Evolutionary conservation across 805 yeast genomes (phyloP).

Genomic region (Candida sanyiensis): DNA sequence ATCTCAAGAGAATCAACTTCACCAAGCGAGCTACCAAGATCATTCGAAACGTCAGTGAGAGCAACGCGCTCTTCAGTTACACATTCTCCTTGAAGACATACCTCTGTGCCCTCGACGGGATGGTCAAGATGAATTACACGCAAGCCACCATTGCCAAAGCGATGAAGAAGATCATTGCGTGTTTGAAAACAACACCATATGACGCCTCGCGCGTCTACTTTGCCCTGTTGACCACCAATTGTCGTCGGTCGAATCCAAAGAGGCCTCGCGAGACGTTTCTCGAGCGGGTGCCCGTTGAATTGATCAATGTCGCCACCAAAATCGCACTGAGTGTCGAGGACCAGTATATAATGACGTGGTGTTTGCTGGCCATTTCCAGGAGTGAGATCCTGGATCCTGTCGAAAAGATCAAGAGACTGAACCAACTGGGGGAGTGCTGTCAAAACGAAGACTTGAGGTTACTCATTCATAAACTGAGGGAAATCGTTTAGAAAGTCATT

Average conservation of each 20-base stretch:
- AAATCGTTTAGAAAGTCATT: neutral
- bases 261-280: slow-evolving; percentile 1
- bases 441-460: neutral
- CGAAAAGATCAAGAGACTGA: slow-evolving; percentile 5
- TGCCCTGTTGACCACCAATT: slow-evolving; percentile 3
- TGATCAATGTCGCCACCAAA: slow-evolving; percentile 9
- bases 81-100: slow-evolving; percentile 8
- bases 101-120: slow-evolving; percentile 7
- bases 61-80: neutral
- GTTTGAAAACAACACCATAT: neutral
- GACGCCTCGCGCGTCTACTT: slow-evolving; percentile 4
- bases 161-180: slow-evolving; percentile 5
- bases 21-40: slow-evolving; percentile 5
- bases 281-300: slow-evolving; percentile 11
- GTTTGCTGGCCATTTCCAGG: slow-evolving; percentile 6
- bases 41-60: slow-evolving; percentile 5
- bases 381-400: neutral
- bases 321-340: slow-evolving; percentile 11
- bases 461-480: neutral
- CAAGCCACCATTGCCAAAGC: neutral
- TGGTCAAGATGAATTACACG: slow-evolving; percentile 4
- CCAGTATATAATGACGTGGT: slow-evolving; percentile 12
- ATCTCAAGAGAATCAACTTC: slow-evolving; percentile 2
- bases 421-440: neutral
- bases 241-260: neutral